Percentiles rank a stretch among this genome's conserved stretches.
phyloP scores from a whole-genome alignment of 805 yeast genomes.

The Millerozyma acaciae region DNA sequence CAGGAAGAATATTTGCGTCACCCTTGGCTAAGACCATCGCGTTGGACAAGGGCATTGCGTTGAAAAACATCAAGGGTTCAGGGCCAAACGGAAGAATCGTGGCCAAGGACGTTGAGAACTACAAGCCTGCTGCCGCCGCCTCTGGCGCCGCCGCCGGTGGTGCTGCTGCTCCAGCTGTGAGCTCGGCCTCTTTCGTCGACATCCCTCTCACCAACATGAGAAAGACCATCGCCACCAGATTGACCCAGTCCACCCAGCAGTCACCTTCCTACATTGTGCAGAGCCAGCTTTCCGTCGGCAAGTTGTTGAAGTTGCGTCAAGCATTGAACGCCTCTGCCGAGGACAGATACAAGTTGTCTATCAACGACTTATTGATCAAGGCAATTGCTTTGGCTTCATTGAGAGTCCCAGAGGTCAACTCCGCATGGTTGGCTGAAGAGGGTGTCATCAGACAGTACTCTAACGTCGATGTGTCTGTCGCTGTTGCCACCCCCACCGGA shows the following conservation, averaged over 20 bases:
- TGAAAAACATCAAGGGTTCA: slow-evolving; percentile 81
- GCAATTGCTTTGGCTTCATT: slow-evolving; percentile 87
- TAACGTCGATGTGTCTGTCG: slow-evolving; percentile 94
- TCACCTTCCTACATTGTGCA: slow-evolving; percentile 93
- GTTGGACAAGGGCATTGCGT: slow-evolving; percentile 82
- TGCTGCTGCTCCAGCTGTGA: slow-evolving; percentile 46
- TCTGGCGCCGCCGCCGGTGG: slow-evolving; percentile 43
- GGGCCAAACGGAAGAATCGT: slow-evolving; percentile 96
- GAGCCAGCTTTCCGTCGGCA: slow-evolving; percentile 79
- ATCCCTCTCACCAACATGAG: slow-evolving; percentile 90
- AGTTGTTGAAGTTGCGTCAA: slow-evolving; percentile 86
- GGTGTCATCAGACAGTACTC: slow-evolving; percentile 89
- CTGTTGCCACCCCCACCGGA: slow-evolving; percentile 98
- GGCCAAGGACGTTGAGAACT: slow-evolving; percentile 82
- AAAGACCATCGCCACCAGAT: slow-evolving; percentile 86
- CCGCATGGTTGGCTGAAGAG: slow-evolving; percentile 87
- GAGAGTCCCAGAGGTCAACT: slow-evolving; percentile 91
- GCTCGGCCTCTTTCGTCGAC: slow-evolving; percentile 67
- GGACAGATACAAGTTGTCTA: slow-evolving; percentile 85
- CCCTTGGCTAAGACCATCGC: slow-evolving; percentile 94
- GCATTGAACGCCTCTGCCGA: slow-evolving; percentile 81
- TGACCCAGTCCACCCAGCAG: slow-evolving; percentile 76
- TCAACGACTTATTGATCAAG: slow-evolving; percentile 91
- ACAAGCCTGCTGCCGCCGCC: slow-evolving; percentile 45
- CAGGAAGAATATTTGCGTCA: slow-evolving; percentile 83